Base-by-base conservation (phyloP, 805 yeast genomes). In the Suhomyces emberorum region DNA sequence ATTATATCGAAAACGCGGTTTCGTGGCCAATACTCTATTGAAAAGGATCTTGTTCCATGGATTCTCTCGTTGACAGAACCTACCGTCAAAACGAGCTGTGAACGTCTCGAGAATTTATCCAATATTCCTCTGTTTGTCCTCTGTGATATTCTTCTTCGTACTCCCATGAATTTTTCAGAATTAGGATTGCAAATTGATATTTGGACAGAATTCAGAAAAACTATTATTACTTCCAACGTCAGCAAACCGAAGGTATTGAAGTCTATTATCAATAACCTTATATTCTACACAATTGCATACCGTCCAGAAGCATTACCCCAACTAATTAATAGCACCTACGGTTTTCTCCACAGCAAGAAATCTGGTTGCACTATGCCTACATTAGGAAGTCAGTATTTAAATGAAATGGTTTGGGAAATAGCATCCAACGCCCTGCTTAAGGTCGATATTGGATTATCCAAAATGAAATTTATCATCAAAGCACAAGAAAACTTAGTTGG, bases 51-150 rank as follows among this genome's bases (percentile, higher is more conserved):
- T 4, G 20, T 38, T 1, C 38, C 49, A 1, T 68, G 71, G 71
- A 51, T 66, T 2, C 42, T 39, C 5, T 61, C 70, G 4, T 42
- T 70, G 0, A 28, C 45, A 3, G 50, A 74, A 0, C 44, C 58
- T 0, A 49, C 44, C 26, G 53, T 72, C 8, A 42, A 52, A 5
- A 50, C 47, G 2, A 61, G 71, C 3, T 69, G 74, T 38, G 25
- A 40, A 2, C 40, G 60, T 2, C 46, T 72, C 7, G 32, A 58
- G 0, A 55, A 59, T 12, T 39, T 53, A 7, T 35, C 51, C 1
- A 42, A 50, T 2, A 54, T 70, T 11, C 77, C 78, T 0, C 46
- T 63, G 1, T 68, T 63, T 47, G 56, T 72, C 1, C 31, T 58
- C 1, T 51, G 58, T 1, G 75, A 72, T 39, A 47, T 72, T 4